These are phyloP conservation scores for Vigna radiata DNA, from an alignment of 306 rosid genomes.

Conservation along the genomic window DNA sequence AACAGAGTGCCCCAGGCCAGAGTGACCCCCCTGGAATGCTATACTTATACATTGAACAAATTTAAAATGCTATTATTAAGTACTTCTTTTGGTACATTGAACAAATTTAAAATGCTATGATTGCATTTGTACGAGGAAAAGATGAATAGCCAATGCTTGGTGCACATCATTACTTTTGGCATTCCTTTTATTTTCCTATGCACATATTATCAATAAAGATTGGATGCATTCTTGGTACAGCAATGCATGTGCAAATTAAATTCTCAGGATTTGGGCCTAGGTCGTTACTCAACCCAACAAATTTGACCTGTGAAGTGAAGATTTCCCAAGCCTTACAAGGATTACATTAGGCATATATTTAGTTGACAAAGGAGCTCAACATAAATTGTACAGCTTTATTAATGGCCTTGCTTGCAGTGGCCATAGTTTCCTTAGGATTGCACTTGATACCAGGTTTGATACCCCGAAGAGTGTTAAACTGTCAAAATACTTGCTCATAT, in stretches of 20 bases:
- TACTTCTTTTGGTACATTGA: not conserved
- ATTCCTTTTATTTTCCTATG: not conserved
- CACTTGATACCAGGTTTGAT: slow-evolving; percentile 7
- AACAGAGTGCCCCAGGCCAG: too few relatives aligned
- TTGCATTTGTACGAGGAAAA: not conserved
- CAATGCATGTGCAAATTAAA: slow-evolving; percentile 11
- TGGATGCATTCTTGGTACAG: slow-evolving; percentile 18
- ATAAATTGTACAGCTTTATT: not conserved
- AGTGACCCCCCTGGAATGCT: too few relatives aligned
- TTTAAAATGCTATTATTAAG: slow-evolving; percentile 5
- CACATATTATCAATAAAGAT: slow-evolving; percentile 12
- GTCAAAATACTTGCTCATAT: slow-evolving; percentile 4
- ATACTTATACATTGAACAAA: too few relatives aligned
- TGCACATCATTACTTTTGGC: slow-evolving; percentile 6
- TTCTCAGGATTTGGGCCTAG: not conserved
- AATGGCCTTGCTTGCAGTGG: slow-evolving; percentile 26
- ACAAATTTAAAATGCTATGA: not conserved
- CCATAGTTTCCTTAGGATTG: slow-evolving; percentile 8
- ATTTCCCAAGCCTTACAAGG: not conserved
- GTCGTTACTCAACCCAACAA: not conserved
- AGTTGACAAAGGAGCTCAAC: not conserved
- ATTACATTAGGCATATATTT: not conserved
- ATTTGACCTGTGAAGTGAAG: not conserved
- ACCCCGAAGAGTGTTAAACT: slow-evolving; percentile 6
- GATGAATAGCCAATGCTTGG: slow-evolving; percentile 22